phyloP scores from a whole-genome alignment of 176 grass and related monocot species.

The Miscanthus lutarioriparius region DNA sequence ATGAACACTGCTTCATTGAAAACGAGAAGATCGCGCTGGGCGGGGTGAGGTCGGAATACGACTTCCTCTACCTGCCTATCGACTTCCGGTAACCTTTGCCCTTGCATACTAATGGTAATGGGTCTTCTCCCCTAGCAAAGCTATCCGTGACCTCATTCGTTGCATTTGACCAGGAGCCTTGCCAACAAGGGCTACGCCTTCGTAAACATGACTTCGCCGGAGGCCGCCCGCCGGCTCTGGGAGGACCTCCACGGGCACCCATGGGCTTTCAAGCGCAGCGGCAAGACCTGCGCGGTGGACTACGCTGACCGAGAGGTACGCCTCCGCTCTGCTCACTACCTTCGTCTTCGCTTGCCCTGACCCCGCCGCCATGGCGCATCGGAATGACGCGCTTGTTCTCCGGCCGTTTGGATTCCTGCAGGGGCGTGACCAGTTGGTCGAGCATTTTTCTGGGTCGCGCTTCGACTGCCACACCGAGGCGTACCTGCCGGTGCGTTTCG shows the following conservation, averaged over 20 bases:
- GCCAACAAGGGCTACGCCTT: slow-evolving; percentile 75
- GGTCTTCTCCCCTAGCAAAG: not conserved
- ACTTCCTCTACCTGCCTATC: slow-evolving; percentile 66
- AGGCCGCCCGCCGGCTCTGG: slow-evolving; percentile 39
- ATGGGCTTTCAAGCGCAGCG: slow-evolving; percentile 31
- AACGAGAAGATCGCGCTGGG: slow-evolving; percentile 5
- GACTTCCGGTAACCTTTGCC: slow-evolving; percentile 47
- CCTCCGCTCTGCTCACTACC: too few species aligned
- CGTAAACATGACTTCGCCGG: slow-evolving; percentile 58
- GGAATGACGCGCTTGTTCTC: not conserved
- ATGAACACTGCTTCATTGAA: slow-evolving; percentile 45
- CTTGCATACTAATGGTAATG: too few species aligned
- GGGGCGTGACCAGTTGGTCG: slow-evolving; percentile 8
- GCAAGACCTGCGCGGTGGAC: slow-evolving; percentile 58
- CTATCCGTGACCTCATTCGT: not conserved
- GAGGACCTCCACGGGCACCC: slow-evolving; percentile 18
- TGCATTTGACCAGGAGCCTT: not conserved
- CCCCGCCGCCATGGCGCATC: not conserved
- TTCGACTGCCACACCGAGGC: slow-evolving; percentile 18
- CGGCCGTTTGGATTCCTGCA: not conserved
- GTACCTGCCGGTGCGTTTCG: slow-evolving; percentile 52
- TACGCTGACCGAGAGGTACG: slow-evolving; percentile 46
- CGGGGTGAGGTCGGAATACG: slow-evolving; percentile 38
- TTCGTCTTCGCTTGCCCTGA: not conserved
- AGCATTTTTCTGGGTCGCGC: slow-evolving; percentile 34